Evolutionary conservation across 108 stramenopile genomes (phyloP).

Genomic region (Nitzschia inconspicua): DNA sequence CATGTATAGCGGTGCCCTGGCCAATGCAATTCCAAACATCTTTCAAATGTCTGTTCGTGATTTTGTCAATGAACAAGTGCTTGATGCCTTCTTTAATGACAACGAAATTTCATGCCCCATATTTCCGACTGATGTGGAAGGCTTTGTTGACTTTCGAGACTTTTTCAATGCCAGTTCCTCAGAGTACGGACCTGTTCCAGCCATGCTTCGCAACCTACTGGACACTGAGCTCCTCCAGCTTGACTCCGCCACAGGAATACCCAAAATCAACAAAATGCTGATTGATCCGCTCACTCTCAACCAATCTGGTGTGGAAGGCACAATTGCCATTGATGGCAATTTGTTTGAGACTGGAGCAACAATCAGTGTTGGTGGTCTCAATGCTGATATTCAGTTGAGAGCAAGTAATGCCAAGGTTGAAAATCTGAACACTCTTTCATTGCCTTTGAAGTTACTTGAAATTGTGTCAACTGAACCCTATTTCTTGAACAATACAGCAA

Average conservation of each 20-base stretch:
- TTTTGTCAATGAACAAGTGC: slow-evolving; percentile 34
- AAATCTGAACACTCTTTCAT: slow-evolving; percentile 54
- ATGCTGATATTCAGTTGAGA: slow-evolving; percentile 46
- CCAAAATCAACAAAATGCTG: slow-evolving; percentile 57
- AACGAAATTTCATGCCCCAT: slow-evolving; percentile 15
- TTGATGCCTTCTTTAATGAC: slow-evolving; percentile 10
- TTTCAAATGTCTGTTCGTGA: slow-evolving; percentile 46
- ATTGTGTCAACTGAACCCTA: slow-evolving; percentile 42
- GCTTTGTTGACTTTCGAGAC: slow-evolving; percentile 59
- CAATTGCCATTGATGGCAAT: slow-evolving; percentile 12
- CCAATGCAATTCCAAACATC: slow-evolving; percentile 48
- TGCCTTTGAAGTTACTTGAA: slow-evolving; percentile 50
- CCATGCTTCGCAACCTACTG: slow-evolving; percentile 10
- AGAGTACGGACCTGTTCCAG: slow-evolving; percentile 55
- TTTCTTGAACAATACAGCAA: slow-evolving; percentile 48
- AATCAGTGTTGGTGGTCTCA: slow-evolving; percentile 56
- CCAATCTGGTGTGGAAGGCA: slow-evolving; percentile 59
- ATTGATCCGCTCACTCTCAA: slow-evolving; percentile 47
- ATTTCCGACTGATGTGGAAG: background rate
- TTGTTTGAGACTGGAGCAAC: slow-evolving; percentile 29
- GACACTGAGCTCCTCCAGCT: slow-evolving; percentile 20
- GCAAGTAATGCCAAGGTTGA: slow-evolving; percentile 45
- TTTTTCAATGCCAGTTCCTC: slow-evolving; percentile 38
- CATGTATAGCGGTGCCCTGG: slow-evolving; percentile 50
- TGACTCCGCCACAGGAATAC: slow-evolving; percentile 23